Evolutionary conservation across 1,139 yeast genomes (phyloP).

Genomic region (Kodamaea derodonti): DNA sequence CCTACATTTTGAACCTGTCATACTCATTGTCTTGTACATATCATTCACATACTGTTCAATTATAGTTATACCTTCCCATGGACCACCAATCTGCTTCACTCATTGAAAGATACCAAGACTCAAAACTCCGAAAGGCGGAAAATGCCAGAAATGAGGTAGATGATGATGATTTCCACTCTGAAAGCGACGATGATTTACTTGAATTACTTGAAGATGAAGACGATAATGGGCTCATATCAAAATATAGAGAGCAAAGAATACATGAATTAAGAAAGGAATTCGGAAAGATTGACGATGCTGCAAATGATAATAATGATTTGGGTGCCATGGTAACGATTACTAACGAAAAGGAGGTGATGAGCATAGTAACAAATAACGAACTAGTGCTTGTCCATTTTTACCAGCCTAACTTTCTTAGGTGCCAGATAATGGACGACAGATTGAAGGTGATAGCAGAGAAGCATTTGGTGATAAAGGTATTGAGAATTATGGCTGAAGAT

Average conservation of each 20-base stretch:
- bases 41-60: too few relatives aligned
- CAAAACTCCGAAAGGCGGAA: conserved; percentile 19
- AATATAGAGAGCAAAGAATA: conserved; percentile 48
- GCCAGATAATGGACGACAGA: conserved; percentile 54
- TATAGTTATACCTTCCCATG: too few relatives aligned
- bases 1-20: too few relatives aligned
- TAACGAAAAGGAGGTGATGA: conserved; percentile 57
- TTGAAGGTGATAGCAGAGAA: conserved; percentile 47
- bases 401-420: conserved; percentile 57
- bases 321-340: conserved; percentile 38
- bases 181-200: conserved; percentile 17
- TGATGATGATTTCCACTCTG: conserved; percentile 36
- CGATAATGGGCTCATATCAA: conserved; percentile 25
- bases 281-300: conserved; percentile 34
- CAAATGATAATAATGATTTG: conserved; percentile 29
- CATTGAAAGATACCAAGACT: conserved; percentile 41
- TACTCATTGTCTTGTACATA: too few relatives aligned
- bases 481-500: conserved; percentile 55
- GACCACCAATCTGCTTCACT: conserved; percentile 29
- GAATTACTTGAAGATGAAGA: conserved; percentile 33
- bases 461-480: conserved; percentile 54
- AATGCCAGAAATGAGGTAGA: conserved; percentile 20
- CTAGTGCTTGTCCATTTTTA: conserved; percentile 62
- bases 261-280: conserved; percentile 46
- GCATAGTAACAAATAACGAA: conserved; percentile 39